These are phyloP conservation scores for Casuarina equisetifolia DNA, from an alignment of 306 rosid species.

Conservation along the genomic window DNA sequence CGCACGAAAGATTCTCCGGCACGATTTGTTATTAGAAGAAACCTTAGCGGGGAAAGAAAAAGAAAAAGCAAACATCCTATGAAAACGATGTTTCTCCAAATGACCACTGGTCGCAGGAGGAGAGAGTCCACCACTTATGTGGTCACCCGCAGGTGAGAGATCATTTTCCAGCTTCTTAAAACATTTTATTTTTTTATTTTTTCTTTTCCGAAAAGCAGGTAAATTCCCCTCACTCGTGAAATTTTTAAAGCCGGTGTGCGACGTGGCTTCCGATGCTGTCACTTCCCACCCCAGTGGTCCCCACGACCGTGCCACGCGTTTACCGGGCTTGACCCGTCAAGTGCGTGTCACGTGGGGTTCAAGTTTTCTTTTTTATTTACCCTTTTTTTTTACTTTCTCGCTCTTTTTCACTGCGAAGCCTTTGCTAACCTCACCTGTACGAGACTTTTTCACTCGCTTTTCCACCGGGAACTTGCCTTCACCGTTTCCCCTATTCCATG, in stretches of 20 bases:
- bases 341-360: conserved; percentile 70
- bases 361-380: conserved; percentile 7
- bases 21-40: too few relatives aligned
- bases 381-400: not conserved
- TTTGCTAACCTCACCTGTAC: conserved; percentile 25
- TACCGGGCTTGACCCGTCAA: conserved; percentile 40
- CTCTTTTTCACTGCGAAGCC: not conserved
- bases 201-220: conserved; percentile 9
- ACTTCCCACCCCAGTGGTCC: conserved; percentile 40
- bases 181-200: not conserved
- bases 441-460: not conserved
- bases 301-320: conserved; percentile 64
- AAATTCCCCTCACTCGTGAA: not conserved
- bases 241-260: conserved; percentile 13
- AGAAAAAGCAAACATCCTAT: not conserved
- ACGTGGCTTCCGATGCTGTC: conserved; percentile 51
- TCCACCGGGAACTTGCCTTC: conserved; percentile 37
- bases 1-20: too few relatives aligned
- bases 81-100: not conserved
- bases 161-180: too few relatives aligned
- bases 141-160: not conserved
- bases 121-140: not conserved
- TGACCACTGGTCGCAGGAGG: not conserved
- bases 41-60: too few relatives aligned
- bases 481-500: conserved; percentile 7